A percentile compares a stretch with the other conserved stretches of the same genome.
Conservation (phyloP, 2,329 filamentous ascomycete genomes). For the Pyricularia sp. region DNA sequence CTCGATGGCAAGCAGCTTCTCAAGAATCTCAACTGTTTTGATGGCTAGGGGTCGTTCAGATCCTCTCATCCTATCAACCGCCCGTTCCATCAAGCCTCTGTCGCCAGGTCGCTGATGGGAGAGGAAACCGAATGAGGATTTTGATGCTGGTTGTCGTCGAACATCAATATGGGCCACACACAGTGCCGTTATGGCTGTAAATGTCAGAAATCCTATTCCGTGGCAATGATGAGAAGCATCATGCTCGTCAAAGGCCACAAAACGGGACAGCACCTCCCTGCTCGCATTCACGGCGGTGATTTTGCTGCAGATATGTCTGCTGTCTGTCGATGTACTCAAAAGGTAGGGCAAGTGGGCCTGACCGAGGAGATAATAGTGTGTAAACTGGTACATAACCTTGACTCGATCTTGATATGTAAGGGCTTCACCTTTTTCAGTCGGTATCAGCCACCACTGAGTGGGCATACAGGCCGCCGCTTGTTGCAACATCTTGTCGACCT, state of each 20-base stretch:
- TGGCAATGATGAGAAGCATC: constrained; percentile 25
- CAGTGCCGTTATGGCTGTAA: constrained; percentile 23
- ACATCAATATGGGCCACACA: constrained; percentile 28
- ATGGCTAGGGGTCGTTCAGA: constrained; percentile 14
- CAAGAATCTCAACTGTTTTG: constrained; percentile 20
- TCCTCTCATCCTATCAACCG: constrained; percentile 19
- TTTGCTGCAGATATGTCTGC: constrained; percentile 22
- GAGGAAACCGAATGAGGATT: constrained; percentile 14
- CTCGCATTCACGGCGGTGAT: constrained; percentile 26
- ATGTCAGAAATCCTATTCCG: constrained; percentile 27
- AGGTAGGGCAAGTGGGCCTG: constrained; percentile 33
- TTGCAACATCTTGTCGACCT: constrained; percentile 25
- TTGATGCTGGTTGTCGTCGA: constrained; percentile 12
- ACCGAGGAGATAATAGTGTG: constrained; percentile 27
- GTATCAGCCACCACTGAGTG: constrained; percentile 27
- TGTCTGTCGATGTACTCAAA: constrained; percentile 15
- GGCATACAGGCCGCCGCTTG: constrained; percentile 23
- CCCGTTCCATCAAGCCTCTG: constrained; percentile 26
- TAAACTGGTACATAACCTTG: constrained; percentile 27
- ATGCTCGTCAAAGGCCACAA: constrained; percentile 19
- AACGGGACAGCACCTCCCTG: constrained; percentile 27
- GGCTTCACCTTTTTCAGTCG: constrained; percentile 8
- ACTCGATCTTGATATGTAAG: constrained; percentile 5
- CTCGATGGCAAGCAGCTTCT: constrained; percentile 25
- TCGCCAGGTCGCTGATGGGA: constrained; percentile 27